phyloP scores from a whole-genome alignment of 805 yeast genomes.

The Sungouiozyma intestinalis region DNA sequence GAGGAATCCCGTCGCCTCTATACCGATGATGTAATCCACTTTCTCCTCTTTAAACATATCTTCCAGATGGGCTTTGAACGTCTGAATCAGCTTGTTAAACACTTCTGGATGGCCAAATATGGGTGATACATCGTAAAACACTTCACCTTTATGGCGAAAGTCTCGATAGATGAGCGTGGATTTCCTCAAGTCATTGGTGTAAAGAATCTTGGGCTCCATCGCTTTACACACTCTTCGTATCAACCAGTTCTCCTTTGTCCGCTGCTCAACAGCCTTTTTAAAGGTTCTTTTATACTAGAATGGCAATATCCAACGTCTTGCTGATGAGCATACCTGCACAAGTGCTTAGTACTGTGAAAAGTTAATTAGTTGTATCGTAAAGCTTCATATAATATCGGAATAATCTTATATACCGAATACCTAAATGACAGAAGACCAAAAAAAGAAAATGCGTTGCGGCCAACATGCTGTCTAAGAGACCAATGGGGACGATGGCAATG shows the following conservation, averaged over 20 bases:
- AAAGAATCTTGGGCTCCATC: neutral
- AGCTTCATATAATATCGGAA: neutral
- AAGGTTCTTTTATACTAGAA: too few species aligned
- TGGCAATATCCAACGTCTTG: neutral
- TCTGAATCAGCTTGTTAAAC: conserved; percentile 69
- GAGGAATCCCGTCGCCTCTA: conserved; percentile 91
- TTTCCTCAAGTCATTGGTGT: conserved; percentile 34
- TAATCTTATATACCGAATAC: neutral
- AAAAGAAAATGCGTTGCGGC: too few species aligned
- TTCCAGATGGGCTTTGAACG: conserved; percentile 69
- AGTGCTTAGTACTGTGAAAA: neutral
- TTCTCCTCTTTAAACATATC: conserved; percentile 41
- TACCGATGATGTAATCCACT: conserved; percentile 83
- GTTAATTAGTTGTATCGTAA: neutral
- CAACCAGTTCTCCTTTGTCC: neutral
- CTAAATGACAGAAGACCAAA: too few species aligned
- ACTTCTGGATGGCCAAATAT: conserved; percentile 73
- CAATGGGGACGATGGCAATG: too few species aligned
- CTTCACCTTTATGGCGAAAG: conserved; percentile 84
- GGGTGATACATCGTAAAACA: conserved; percentile 93
- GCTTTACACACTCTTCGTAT: neutral
- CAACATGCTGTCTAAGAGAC: too few species aligned
- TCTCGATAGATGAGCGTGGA: conserved; percentile 73
- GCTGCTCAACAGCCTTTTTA: neutral
- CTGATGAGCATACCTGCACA: neutral